A percentile compares a stretch with the other conserved stretches of the same genome.
These are phyloP conservation scores for Metrosideros polymorpha DNA, from an alignment of 441 rosid species.

Conservation along the genomic window DNA sequence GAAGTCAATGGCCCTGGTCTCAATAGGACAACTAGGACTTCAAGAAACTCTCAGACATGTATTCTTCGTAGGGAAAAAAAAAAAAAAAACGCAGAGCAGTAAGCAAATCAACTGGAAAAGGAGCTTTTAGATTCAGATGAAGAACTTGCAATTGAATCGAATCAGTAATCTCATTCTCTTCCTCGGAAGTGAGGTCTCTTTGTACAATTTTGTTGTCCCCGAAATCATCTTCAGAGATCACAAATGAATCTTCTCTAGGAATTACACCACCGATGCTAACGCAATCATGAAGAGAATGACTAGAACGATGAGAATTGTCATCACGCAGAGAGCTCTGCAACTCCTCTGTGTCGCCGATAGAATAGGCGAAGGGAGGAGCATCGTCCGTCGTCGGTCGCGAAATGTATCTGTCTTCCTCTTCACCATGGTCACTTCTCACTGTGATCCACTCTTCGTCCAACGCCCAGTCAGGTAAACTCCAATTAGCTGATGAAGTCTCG, in stretches of 20 bases:
- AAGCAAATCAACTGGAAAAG: not conserved
- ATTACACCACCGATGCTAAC: not conserved
- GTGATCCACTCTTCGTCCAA: conserved; percentile 54
- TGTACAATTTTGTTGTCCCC: conserved; percentile 8
- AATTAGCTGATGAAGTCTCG: not conserved
- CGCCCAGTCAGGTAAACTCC: conserved; percentile 27
- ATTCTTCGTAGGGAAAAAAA: not conserved
- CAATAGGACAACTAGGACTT: too few species aligned
- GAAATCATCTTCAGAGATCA: not conserved
- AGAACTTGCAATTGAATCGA: not conserved
- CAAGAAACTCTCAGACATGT: not conserved
- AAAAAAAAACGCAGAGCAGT: not conserved
- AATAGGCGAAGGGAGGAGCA: not conserved
- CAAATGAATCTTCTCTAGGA: not conserved
- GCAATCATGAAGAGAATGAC: not conserved
- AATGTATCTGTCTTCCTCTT: conserved; percentile 16
- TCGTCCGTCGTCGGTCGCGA: not conserved
- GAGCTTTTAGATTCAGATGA: not conserved
- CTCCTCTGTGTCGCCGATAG: conserved; percentile 10
- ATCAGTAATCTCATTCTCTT: not conserved
- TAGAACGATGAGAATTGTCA: conserved; percentile 1
- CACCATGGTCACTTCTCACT: conserved; percentile 32
- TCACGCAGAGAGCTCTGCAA: conserved; percentile 2
- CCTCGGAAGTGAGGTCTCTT: conserved; percentile 12
- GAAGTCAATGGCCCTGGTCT: too few species aligned